Base-by-base conservation (phyloP, 306 rosid species). In the Fragaria ananassa region DNA sequence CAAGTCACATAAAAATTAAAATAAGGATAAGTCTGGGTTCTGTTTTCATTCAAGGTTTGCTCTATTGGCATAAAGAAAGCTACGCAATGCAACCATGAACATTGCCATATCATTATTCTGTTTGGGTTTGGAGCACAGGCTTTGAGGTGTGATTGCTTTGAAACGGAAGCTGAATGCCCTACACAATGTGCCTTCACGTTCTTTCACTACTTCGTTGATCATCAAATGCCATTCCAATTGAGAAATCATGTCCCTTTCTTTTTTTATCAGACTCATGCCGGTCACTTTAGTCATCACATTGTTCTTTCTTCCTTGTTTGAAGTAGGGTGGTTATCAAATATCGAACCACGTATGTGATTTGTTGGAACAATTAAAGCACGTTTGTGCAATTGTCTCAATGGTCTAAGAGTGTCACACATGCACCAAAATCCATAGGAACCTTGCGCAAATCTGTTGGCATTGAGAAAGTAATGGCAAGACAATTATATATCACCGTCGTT, bases 251-350 rank as follows among this genome's bases (percentile, higher is more conserved):
- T 27, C 70, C 69, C 54, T 5, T 60, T 56, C 54, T 5, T 60
- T 56, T 53, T 54, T 72, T 71, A 45, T 70, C 76, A 70, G 56
- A 70, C 76, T 35, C 25, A 31, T 17, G 69, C 65, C 57, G 8
- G 68, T 83, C 83, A 34, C 69, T 82, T 81, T 82, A 23, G 34
- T 37, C 66, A 8, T 23, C 70, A 69, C 69, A 67, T 37, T 39
- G 78, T 73, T 81, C 50, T 3, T 12, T 14, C n/a, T 39, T 67
- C 31, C 53, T 10, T 4, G 17, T 58, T 9, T 9, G 15, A 21
- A 77, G 31, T 15, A 68, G 13, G 12, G 6, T 71, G 19, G 73
- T 76, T 44, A 31, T 63, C 71, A 72, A 57, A 45, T 25, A 19
- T 19, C 31, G 25, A 72, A 72, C 78, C 7, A 47, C 75, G 39